Percentiles rank a stretch among this genome's conserved stretches.
Evolutionary conservation across 805 yeast species (phyloP).

Genomic region (Vanderwaltozyma yarrowii): DNA sequence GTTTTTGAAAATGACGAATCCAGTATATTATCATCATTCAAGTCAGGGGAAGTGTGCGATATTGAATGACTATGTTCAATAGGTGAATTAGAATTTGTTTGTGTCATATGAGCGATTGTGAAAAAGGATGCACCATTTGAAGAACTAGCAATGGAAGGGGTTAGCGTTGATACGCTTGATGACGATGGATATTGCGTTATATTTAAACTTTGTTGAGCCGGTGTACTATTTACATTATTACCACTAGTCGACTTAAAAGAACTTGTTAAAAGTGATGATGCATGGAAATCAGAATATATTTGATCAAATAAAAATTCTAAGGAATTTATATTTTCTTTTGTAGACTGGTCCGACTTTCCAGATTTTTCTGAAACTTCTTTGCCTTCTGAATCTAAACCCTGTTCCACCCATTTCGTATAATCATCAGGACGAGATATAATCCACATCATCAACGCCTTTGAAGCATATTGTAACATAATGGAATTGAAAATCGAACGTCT

Average conservation of each 20-base stretch:
- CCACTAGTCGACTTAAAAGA: background rate
- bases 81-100: too few relatives aligned
- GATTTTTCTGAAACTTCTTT: background rate
- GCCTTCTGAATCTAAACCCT: background rate
- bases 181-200: background rate
- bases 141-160: background rate
- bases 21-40: background rate
- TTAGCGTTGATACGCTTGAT: background rate
- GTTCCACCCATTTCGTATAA: conserved; percentile 22
- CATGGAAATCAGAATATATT: conserved; percentile 11
- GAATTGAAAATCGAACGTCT: conserved; percentile 37
- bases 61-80: background rate
- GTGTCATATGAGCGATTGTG: too few relatives aligned
- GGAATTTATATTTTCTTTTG: background rate
- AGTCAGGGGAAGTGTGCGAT: background rate
- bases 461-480: conserved; percentile 33
- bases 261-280: conserved; percentile 8
- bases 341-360: background rate
- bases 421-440: conserved; percentile 37
- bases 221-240: too few relatives aligned
- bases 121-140: background rate
- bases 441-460: conserved; percentile 39
- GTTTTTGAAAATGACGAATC: background rate
- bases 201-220: background rate
- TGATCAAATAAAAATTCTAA: conserved; percentile 13